Conservation (phyloP, 768 basidiomycete species). For the Tricholomella constricta region DNA sequence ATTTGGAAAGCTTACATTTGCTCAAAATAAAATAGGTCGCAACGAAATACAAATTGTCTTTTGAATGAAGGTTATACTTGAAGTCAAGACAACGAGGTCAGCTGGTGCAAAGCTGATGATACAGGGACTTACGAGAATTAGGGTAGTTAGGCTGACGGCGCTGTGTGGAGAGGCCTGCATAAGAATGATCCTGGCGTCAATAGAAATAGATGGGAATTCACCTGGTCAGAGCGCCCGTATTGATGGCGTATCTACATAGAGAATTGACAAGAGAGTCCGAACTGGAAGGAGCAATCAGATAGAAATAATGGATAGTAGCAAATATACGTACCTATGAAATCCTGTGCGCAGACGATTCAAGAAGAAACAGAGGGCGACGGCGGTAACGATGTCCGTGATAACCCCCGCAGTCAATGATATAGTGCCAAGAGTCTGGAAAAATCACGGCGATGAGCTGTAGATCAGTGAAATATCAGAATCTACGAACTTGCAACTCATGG, state of each 20-base stretch:
- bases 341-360: slow-evolving; percentile 58
- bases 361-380: slow-evolving; percentile 59
- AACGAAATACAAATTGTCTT: slow-evolving; percentile 61
- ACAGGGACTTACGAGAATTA: slow-evolving; percentile 51
- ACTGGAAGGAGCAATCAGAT: slow-evolving; percentile 30
- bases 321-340: slow-evolving; percentile 43
- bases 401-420: slow-evolving; percentile 55
- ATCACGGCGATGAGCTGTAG: not conserved
- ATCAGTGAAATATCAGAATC: not conserved
- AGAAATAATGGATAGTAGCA: not conserved
- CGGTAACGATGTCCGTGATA: slow-evolving; percentile 59
- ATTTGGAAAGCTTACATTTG: slow-evolving; percentile 50
- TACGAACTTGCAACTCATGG: slow-evolving; percentile 45
- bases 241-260: slow-evolving; percentile 62
- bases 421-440: slow-evolving; percentile 47
- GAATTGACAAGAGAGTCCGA: slow-evolving; percentile 61
- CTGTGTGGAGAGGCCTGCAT: slow-evolving; percentile 26
- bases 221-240: slow-evolving; percentile 68
- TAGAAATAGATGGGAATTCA: slow-evolving; percentile 18
- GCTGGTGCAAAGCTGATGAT: not conserved
- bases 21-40: slow-evolving; percentile 65
- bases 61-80: slow-evolving; percentile 57
- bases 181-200: slow-evolving; percentile 49
- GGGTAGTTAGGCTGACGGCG: slow-evolving; percentile 48
- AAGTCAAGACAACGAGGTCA: not conserved